phyloP scores from a whole-genome alignment of 75 land plant genomes.

The Gnetum montanum region DNA sequence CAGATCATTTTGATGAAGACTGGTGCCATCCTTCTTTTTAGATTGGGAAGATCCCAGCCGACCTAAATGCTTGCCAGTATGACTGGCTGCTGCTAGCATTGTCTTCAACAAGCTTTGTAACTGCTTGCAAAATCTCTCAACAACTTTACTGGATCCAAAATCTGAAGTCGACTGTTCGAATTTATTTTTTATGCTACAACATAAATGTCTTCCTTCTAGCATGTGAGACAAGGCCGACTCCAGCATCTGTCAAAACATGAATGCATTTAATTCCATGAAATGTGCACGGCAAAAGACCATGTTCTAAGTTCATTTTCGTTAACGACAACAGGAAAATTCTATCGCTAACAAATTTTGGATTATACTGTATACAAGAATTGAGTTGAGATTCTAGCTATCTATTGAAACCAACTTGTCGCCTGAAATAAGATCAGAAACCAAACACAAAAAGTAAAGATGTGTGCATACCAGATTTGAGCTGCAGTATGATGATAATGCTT shows the following conservation, averaged over 20 bases:
- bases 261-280: no score
- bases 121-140: constrained; percentile 46
- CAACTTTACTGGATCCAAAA: background rate
- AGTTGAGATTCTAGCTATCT: background rate
- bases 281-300: background rate
- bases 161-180: background rate
- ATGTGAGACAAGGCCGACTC: constrained; percentile 70
- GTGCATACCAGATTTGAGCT: constrained; percentile 53
- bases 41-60: background rate
- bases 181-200: constrained; percentile 4
- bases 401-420: background rate
- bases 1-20: constrained; percentile 16
- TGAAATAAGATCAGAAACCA: background rate
- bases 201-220: constrained; percentile 58
- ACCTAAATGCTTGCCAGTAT: constrained; percentile 5
- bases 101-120: constrained; percentile 63
- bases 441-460: no score
- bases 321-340: background rate
- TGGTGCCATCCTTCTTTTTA: constrained; percentile 14
- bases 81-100: constrained; percentile 37
- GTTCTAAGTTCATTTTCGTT: background rate
- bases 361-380: background rate
- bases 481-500: constrained; percentile 30
- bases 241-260: no score
- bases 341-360: background rate